Conservation (phyloP, 345 rosid species). For the Angophora floribunda region DNA sequence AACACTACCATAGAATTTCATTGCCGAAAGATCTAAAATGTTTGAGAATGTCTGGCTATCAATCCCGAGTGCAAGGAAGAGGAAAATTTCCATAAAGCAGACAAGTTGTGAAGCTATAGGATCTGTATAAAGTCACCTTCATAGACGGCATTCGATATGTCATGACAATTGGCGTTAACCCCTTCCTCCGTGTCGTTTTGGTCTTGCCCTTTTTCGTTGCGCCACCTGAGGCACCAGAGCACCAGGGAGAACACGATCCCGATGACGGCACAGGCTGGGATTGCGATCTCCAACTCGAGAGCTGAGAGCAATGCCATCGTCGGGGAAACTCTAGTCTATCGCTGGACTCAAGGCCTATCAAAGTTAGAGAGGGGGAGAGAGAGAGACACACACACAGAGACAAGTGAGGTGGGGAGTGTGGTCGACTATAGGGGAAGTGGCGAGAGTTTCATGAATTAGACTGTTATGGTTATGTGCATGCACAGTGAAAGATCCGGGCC, state of each 20-base stretch:
- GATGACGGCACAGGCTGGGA: slow-evolving; percentile 20
- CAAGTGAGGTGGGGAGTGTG: neutral
- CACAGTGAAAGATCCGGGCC: neutral
- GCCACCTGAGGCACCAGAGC: slow-evolving; percentile 14
- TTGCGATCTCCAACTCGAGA: slow-evolving; percentile 3
- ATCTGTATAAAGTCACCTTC: no score
- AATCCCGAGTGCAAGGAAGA: no score
- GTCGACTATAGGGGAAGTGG: neutral
- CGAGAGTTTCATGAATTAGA: neutral
- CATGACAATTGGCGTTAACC: no score
- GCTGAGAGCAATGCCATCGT: slow-evolving; percentile 6
- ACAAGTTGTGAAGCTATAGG: no score
- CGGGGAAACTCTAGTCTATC: neutral
- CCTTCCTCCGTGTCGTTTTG: no score
- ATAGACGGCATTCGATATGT: no score
- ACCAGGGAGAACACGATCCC: slow-evolving; percentile 20
- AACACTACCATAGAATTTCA: no score
- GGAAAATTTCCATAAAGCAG: no score
- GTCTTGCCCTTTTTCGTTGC: neutral
- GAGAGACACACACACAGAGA: no score
- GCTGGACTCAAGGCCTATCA: neutral
- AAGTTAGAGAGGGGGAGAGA: neutral
- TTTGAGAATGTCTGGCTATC: no score
- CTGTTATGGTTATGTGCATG: neutral
- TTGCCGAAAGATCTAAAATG: no score